Percentiles rank a stretch among this genome's conserved stretches.
These are phyloP conservation scores for Hanseniaspora opuntiae DNA, from an alignment of 805 yeast genomes.

Conservation along the genomic window DNA sequence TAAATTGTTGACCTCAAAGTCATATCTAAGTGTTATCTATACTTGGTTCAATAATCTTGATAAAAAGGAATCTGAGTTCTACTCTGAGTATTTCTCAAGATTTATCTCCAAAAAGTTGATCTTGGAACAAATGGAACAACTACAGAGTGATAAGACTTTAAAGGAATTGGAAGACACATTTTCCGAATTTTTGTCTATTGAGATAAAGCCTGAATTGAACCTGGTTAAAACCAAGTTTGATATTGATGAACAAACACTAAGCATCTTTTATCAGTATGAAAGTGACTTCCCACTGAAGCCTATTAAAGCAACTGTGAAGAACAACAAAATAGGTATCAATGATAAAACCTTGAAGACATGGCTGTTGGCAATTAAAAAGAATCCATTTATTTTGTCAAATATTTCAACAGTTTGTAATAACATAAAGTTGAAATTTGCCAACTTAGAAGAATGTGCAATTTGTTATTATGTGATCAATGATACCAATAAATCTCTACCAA, in stretches of 20 bases:
- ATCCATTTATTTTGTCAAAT: constrained; percentile 28
- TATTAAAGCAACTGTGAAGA: constrained; percentile 40
- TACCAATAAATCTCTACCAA: constrained; percentile 79
- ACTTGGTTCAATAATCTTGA: constrained; percentile 61
- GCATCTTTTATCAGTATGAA: constrained; percentile 64
- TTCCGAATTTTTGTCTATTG: constrained; percentile 32
- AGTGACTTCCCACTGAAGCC: constrained; percentile 62
- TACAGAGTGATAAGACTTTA: constrained; percentile 28
- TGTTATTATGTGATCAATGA: constrained; percentile 82
- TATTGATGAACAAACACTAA: constrained; percentile 80
- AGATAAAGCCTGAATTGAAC: constrained; percentile 43
- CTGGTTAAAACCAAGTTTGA: constrained; percentile 62
- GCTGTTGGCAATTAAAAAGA: constrained; percentile 17
- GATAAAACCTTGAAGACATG: constrained; percentile 6
- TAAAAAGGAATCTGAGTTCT: constrained; percentile 47
- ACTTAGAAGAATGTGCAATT: constrained; percentile 93
- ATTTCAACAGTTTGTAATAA: constrained; percentile 31
- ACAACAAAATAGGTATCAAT: constrained; percentile 14
- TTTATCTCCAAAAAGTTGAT: constrained; percentile 55
- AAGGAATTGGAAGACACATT: constrained; percentile 26
- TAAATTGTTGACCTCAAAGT: not conserved
- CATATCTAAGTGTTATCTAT: constrained; percentile 15
- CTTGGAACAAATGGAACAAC: constrained; percentile 41
- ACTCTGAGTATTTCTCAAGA: constrained; percentile 47
- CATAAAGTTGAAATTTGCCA: constrained; percentile 74